phyloP scores from a whole-genome alignment of 352 stramenopile genomes.

The Phytopythium aichiense region DNA sequence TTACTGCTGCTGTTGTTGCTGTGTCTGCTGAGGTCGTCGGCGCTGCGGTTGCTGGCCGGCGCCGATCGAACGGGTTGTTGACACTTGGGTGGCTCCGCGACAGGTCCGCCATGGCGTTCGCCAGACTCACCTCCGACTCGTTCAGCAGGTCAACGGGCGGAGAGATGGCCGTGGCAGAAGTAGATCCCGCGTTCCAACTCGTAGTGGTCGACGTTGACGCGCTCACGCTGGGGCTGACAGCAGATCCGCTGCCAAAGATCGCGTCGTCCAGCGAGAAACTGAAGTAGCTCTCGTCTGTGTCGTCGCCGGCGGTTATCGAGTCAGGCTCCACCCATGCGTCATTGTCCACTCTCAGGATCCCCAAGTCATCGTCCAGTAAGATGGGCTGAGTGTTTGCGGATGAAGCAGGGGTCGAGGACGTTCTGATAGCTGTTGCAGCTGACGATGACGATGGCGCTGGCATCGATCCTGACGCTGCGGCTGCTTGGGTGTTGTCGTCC shows the following conservation, averaged over 20 bases:
- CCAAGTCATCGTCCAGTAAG: conserved; percentile 54
- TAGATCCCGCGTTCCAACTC: conserved; percentile 2
- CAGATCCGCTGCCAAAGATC: conserved; percentile 25
- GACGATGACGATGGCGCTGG: conserved; percentile 1
- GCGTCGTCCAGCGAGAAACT: conserved; percentile 55
- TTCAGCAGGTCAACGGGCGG: conserved; percentile 25
- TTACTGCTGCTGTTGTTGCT: too few species aligned
- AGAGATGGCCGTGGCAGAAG: conserved; percentile 3
- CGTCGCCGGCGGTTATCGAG: conserved; percentile 9
- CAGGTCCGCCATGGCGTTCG: conserved; percentile 59
- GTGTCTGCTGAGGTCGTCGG: background rate
- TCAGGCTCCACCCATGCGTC: conserved; percentile 54
- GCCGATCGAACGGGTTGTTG: conserved; percentile 43
- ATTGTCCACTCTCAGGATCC: conserved; percentile 61
- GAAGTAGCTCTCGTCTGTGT: conserved; percentile 29
- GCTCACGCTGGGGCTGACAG: conserved; percentile 1
- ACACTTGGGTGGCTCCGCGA: conserved; percentile 53
- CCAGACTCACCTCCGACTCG: conserved; percentile 40
- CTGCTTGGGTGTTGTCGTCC: conserved; percentile 15
- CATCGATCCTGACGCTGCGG: background rate
- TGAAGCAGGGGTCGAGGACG: conserved; percentile 6
- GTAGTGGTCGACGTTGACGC: background rate
- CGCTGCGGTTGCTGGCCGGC: conserved; percentile 11
- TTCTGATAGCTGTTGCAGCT: background rate
- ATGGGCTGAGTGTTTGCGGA: conserved; percentile 16